Conservation (phyloP, 1,139 yeast genomes). For the Yamadazyma blattariae region DNA sequence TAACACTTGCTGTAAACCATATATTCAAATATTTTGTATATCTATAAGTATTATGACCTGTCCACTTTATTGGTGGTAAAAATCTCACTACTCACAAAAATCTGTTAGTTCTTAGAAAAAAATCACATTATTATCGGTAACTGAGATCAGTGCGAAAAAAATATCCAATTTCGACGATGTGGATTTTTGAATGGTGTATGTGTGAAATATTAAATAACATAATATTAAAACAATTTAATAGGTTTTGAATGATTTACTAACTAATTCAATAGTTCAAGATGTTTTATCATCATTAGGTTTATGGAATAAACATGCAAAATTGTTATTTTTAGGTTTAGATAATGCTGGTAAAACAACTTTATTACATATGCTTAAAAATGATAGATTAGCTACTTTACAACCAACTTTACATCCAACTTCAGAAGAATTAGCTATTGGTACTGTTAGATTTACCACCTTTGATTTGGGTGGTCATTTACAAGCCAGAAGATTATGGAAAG, state of each 20-base stretch:
- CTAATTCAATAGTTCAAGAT: slow-evolving; percentile 82
- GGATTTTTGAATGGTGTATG: slow-evolving; percentile 48
- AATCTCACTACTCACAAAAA: too few species aligned
- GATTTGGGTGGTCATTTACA: slow-evolving; percentile 98
- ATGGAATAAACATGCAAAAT: slow-evolving; percentile 97
- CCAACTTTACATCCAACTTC: slow-evolving; percentile 99
- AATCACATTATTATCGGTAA: too few species aligned
- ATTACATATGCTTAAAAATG: slow-evolving; percentile 95
- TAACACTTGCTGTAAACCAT: too few species aligned
- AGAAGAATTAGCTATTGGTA: slow-evolving; percentile 95
- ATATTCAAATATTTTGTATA: too few species aligned
- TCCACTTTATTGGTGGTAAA: too few species aligned
- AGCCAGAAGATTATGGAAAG: slow-evolving; percentile 99
- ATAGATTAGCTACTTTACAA: slow-evolving; percentile 94
- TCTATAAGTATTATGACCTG: too few species aligned
- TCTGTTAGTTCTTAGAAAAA: too few species aligned
- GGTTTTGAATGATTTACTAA: too few species aligned
- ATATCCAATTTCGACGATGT: slow-evolving; percentile 21
- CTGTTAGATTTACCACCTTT: slow-evolving; percentile 94
- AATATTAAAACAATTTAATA: too few species aligned
- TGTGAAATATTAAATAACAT: too few species aligned
- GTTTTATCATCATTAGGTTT: slow-evolving; percentile 90
- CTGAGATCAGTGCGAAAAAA: too few species aligned
- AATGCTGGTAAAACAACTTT: slow-evolving; percentile 98
- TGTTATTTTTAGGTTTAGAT: slow-evolving; percentile 92